Base-by-base conservation (phyloP, 192 early-diverging fungal species). In the Umbelopsis sp. region DNA sequence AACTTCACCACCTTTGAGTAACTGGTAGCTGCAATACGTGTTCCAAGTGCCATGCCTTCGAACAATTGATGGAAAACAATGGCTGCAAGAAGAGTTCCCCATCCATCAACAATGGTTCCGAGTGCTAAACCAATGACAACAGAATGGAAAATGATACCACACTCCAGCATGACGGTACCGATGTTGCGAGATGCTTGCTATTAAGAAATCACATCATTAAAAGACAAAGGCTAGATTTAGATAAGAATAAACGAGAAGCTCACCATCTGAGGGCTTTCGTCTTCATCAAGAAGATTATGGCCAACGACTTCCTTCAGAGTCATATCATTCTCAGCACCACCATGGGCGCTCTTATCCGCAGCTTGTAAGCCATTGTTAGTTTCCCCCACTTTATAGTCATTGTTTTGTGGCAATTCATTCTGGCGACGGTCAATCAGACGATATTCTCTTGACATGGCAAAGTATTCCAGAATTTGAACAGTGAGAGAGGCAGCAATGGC, bases 121-220 rank as follows among this genome's bases (percentile, higher is more conserved):
- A 92, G 77, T 21, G 92, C 82, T 74, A 93, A 81, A 33, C 92
- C 92, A 37, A 93, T 84, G 21, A 93, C 88, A 23, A 93, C 80
- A 51, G 91, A 92, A 78, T 93, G 92, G 67, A 90, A 46, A 1
- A 89, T 83, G 46, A 93, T 90, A 27, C 92, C 90, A 16, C 92
- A 78, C 70, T 93, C 92, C 13, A 93, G 74, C 25, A 93, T 78
- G 27, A 88, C 87, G 6, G 90, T 91, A 3, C 69, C 64, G 47
- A 89, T 83, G 11, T 69, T 67, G 16, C 75, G 76, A 11, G 74
- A 46, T 0, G 72, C 69, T 33, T 67, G 20, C n/a, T 83, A 72
- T 78, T 23, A 3, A 25, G 11, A 53, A 53, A 25, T 2, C 4
- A 53, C 27, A 23, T 53, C 4, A 53, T 10, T 23, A 53, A 53